Conservation (phyloP, 2,329 filamentous ascomycete species). For the Aspergillus hortae region DNA sequence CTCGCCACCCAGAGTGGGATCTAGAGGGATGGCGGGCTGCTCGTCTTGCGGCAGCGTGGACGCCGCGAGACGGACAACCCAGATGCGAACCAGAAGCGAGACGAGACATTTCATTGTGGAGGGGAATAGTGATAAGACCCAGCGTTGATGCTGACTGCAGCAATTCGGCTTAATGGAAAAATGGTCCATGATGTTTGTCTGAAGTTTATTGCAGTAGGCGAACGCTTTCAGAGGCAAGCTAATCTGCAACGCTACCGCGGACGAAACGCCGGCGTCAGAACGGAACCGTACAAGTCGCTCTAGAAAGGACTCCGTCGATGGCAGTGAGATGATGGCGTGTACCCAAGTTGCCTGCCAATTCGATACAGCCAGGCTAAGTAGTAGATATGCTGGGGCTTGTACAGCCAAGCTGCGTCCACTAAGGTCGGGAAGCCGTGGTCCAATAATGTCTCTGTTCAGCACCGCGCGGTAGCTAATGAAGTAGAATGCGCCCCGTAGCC, state of each 20-base stretch:
- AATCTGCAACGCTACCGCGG: not conserved
- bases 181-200: not conserved
- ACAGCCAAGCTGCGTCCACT: not conserved
- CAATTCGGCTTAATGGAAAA: not conserved
- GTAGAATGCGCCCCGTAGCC: not conserved
- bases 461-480: not conserved
- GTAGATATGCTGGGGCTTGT: not conserved
- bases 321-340: not conserved
- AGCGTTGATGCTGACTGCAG: not conserved
- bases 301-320: not conserved
- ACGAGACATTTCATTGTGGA: not conserved
- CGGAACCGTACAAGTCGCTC: not conserved
- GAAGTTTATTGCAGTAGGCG: not conserved
- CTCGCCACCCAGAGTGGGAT: not conserved
- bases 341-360: not conserved
- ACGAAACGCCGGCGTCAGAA: not conserved
- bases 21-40: not conserved
- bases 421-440: not conserved
- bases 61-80: not conserved
- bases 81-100: not conserved
- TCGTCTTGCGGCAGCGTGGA: not conserved
- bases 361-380: not conserved
- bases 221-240: not conserved
- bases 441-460: not conserved
- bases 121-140: not conserved